Conservation (phyloP, 805 yeast genomes). For the Yamadazyma tumulicola region DNA sequence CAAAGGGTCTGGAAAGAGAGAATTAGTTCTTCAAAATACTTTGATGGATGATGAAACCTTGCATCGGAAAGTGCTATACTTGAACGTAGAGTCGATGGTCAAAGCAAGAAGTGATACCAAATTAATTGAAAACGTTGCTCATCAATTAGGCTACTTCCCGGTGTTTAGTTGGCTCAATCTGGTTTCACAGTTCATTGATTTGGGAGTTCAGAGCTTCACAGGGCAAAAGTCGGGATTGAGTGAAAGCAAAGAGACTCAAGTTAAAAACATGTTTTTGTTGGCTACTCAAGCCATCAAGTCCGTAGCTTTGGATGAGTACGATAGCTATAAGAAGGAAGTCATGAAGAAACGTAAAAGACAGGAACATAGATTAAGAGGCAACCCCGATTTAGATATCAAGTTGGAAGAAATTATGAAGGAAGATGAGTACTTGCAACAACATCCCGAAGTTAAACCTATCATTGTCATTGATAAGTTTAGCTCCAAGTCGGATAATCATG, state of each 20-base stretch:
- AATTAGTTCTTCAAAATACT: conserved; percentile 66
- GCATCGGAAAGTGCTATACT: conserved; percentile 49
- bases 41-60: conserved; percentile 48
- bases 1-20: conserved; percentile 90
- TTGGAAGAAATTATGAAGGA: conserved; percentile 48
- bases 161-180: conserved; percentile 90
- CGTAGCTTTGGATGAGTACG: conserved; percentile 40
- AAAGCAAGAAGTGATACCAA: conserved; percentile 73
- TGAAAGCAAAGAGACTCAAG: conserved; percentile 77
- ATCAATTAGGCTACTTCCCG: conserved; percentile 86
- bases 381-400: conserved; percentile 16
- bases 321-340: conserved; percentile 23
- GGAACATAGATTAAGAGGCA: conserved; percentile 15
- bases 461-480: conserved; percentile 75
- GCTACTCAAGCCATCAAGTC: conserved; percentile 71
- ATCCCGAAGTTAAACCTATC: conserved; percentile 83
- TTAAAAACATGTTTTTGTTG: conserved; percentile 73
- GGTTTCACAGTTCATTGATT: conserved; percentile 72
- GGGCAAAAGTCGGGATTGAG: conserved; percentile 92
- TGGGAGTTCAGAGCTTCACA: conserved; percentile 83
- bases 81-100: conserved; percentile 76
- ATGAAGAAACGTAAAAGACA: conserved; percentile 16
- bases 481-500: conserved; percentile 45
- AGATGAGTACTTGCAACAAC: conserved; percentile 78
- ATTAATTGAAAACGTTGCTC: conserved; percentile 65